These are phyloP conservation scores for Candida stauntonica DNA, from an alignment of 805 yeast genomes.

Conservation along the genomic window DNA sequence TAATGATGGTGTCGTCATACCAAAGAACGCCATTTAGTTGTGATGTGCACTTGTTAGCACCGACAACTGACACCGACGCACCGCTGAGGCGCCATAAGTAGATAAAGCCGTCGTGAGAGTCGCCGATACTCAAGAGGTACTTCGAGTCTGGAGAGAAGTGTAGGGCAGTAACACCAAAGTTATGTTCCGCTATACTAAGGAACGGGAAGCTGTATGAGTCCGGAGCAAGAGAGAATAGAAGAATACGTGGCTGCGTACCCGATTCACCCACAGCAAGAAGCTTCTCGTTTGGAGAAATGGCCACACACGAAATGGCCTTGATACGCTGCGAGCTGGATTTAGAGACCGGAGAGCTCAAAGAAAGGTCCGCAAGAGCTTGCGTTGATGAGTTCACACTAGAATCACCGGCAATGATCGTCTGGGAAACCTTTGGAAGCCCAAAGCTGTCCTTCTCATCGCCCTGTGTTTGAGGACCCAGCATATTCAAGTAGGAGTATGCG, in stretches of 20 bases:
- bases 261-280: constrained; percentile 66
- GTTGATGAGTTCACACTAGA: constrained; percentile 9
- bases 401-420: constrained; percentile 12
- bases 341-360: constrained; percentile 12
- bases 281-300: constrained; percentile 49
- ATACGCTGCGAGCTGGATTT: constrained; percentile 33
- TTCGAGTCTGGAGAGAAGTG: constrained; percentile 56
- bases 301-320: constrained; percentile 51
- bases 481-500: constrained; percentile 16
- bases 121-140: constrained; percentile 56
- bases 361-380: constrained; percentile 10
- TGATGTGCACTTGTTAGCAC: constrained; percentile 62
- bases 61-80: constrained; percentile 32
- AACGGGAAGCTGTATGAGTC: constrained; percentile 46
- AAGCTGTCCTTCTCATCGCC: constrained; percentile 16
- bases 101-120: constrained; percentile 64
- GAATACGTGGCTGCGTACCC: constrained; percentile 64
- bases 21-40: constrained; percentile 52
- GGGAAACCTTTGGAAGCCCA: constrained; percentile 15
- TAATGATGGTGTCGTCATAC: constrained; percentile 45
- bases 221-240: constrained; percentile 53
- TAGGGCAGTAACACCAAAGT: constrained; percentile 55
- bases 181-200: constrained; percentile 54
- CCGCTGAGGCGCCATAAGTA: constrained; percentile 51
- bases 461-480: constrained; percentile 9